A percentile compares a stretch with the other conserved stretches of the same genome.
Conservation (phyloP, 2,329 filamentous ascomycete genomes). For the Achaetomium macrosporum region DNA sequence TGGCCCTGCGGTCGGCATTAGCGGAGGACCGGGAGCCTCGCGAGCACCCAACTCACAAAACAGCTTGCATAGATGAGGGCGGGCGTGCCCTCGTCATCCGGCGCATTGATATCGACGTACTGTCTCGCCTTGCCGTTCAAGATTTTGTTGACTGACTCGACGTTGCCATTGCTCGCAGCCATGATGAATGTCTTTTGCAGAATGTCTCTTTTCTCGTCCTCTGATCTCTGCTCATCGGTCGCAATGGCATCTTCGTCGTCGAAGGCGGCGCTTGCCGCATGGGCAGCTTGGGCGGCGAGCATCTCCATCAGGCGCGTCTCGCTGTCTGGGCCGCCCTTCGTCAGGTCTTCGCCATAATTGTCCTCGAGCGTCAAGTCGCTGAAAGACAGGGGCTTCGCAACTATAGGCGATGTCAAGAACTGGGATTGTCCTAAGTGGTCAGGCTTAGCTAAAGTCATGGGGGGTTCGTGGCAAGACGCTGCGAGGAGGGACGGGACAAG, state of each 20-base stretch:
- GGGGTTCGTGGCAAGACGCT: conserved; percentile 10
- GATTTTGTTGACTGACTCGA: conserved; percentile 70
- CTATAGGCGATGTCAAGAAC: conserved; percentile 80
- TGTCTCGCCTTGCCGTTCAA: conserved; percentile 66
- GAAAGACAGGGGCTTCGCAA: conserved; percentile 79
- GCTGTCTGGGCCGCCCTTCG: conserved; percentile 61
- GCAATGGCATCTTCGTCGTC: conserved; percentile 77
- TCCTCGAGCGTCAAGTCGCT: conserved; percentile 76
- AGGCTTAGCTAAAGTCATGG: conserved; percentile 10
- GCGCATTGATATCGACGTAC: conserved; percentile 77
- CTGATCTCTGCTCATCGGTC: conserved; percentile 65
- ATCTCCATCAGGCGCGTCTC: conserved; percentile 90
- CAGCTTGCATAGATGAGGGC: conserved; percentile 96
- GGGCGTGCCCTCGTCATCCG: conserved; percentile 93
- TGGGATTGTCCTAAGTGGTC: conserved; percentile 73
- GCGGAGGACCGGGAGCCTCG: not conserved
- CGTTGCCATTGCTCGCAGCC: conserved; percentile 93
- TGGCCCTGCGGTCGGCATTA: conserved; percentile 57
- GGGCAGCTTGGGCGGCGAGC: conserved; percentile 87
- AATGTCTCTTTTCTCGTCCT: conserved; percentile 69
- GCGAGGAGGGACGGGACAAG: conserved; percentile 15
- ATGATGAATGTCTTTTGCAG: conserved; percentile 88
- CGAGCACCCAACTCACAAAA: conserved; percentile 59
- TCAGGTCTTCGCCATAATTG: conserved; percentile 62
- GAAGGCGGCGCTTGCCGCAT: conserved; percentile 65